Conservation (phyloP, 352 stramenopile genomes). For the Phytophthora sp. region DNA sequence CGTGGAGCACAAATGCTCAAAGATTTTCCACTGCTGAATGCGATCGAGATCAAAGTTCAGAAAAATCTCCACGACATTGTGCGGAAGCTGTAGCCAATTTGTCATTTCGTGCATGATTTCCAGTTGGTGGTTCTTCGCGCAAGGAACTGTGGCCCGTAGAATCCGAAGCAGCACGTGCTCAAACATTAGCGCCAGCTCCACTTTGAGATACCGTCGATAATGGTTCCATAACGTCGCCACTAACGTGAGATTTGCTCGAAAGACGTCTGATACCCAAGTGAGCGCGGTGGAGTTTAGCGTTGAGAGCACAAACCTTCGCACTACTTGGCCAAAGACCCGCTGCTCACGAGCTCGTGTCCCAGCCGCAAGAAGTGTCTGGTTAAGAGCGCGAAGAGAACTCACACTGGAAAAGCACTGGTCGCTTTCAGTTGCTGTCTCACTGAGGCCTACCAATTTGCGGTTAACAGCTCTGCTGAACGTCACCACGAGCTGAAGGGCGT, state of each 20-base stretch:
- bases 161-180: constrained; percentile 85
- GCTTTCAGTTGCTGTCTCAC: constrained; percentile 44
- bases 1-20: constrained; percentile 80
- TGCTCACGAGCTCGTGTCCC: constrained; percentile 57
- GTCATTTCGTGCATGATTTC: constrained; percentile 83
- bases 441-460: constrained; percentile 47
- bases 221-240: constrained; percentile 87
- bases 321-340: constrained; percentile 72
- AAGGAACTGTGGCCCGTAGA: constrained; percentile 52
- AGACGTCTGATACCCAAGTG: constrained; percentile 63
- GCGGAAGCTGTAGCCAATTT: constrained; percentile 80
- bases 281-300: constrained; percentile 72
- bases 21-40: constrained; percentile 90
- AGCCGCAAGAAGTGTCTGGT: constrained; percentile 70
- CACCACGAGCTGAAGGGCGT: constrained; percentile 75
- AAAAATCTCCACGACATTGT: constrained; percentile 90
- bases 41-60: constrained; percentile 89
- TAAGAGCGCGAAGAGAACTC: constrained; percentile 72
- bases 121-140: constrained; percentile 64
- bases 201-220: constrained; percentile 82
- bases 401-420: constrained; percentile 69
- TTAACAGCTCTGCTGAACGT: constrained; percentile 79
- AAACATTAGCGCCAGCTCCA: constrained; percentile 83
- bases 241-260: constrained; percentile 64
- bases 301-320: constrained; percentile 77